These are phyloP conservation scores for Fusarium veterinarium DNA, from an alignment of 2,329 filamentous ascomycete species.

Conservation along the genomic window DNA sequence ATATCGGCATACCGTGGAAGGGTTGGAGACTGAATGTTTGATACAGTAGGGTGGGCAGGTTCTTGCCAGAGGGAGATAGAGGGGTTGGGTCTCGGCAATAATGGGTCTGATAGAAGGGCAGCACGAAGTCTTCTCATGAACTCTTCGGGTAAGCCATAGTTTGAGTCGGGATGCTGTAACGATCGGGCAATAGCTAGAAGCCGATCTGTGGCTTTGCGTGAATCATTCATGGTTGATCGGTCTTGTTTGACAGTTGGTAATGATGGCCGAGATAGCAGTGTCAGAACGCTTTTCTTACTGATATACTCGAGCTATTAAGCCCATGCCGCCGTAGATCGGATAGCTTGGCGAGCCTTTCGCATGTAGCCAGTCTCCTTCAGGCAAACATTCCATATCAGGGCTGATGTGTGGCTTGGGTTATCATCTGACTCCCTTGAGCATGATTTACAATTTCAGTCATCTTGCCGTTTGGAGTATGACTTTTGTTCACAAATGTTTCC, in stretches of 20 bases:
- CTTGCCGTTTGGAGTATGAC: fast-evolving
- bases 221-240: neutral
- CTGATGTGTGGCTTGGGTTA: neutral
- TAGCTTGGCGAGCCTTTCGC: fast-evolving
- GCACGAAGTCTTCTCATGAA: neutral
- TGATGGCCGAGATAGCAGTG: neutral
- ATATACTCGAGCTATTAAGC: neutral
- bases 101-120: neutral
- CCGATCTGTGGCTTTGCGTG: neutral
- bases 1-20: neutral
- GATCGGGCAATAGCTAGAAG: neutral
- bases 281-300: neutral
- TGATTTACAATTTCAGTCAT: no score
- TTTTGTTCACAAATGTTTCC: neutral
- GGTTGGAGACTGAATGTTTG: neutral
- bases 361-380: neutral
- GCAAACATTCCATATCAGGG: fast-evolving
- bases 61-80: neutral
- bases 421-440: neutral
- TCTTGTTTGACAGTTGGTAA: fast-evolving
- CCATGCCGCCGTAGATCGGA: neutral
- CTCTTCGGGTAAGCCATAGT: neutral
- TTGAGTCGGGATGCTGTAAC: fast-evolving
- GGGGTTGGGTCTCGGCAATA: neutral
- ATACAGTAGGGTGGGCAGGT: neutral